These are phyloP conservation scores for Ophiocordyceps sinensis DNA, from an alignment of 2,329 filamentous ascomycete genomes.

Conservation along the genomic window DNA sequence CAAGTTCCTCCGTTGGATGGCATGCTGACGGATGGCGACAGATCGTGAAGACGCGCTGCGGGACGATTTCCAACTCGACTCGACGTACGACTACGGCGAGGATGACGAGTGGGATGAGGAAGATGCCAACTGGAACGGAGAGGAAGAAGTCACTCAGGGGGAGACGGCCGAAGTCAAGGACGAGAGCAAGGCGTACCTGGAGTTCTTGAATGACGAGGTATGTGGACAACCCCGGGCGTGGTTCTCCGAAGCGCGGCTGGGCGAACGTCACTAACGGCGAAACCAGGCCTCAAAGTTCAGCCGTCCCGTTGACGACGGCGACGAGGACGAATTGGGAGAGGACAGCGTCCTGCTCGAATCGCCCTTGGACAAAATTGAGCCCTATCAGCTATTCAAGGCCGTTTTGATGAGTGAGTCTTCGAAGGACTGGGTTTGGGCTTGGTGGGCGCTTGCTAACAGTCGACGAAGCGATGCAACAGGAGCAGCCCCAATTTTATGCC, in stretches of 20 bases:
- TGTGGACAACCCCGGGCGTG: conserved; percentile 7
- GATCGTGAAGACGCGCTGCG: conserved; percentile 84
- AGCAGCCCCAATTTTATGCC: conserved; percentile 79
- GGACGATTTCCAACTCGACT: conserved; percentile 66
- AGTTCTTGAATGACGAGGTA: conserved; percentile 88
- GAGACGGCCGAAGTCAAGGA: conserved; percentile 58
- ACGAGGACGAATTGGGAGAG: conserved; percentile 80
- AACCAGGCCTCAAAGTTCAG: conserved; percentile 68
- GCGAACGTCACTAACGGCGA: neutral
- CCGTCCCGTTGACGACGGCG: conserved; percentile 50
- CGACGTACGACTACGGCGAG: conserved; percentile 47
- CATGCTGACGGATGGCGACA: conserved; percentile 20
- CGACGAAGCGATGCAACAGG: conserved; percentile 63
- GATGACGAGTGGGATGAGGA: conserved; percentile 77
- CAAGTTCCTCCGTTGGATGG: neutral
- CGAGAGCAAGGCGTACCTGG: conserved; percentile 85
- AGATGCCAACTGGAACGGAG: conserved; percentile 66
- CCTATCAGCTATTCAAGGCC: conserved; percentile 76
- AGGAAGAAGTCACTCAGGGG: conserved; percentile 56
- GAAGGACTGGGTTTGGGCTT: neutral
- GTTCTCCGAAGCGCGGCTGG: neutral
- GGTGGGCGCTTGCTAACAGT: neutral
- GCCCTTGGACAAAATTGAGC: conserved; percentile 87
- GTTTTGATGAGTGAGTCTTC: conserved; percentile 61
- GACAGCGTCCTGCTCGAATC: conserved; percentile 89